phyloP scores from a whole-genome alignment of 2,329 filamentous ascomycete species.

The Botrytis deweyae region DNA sequence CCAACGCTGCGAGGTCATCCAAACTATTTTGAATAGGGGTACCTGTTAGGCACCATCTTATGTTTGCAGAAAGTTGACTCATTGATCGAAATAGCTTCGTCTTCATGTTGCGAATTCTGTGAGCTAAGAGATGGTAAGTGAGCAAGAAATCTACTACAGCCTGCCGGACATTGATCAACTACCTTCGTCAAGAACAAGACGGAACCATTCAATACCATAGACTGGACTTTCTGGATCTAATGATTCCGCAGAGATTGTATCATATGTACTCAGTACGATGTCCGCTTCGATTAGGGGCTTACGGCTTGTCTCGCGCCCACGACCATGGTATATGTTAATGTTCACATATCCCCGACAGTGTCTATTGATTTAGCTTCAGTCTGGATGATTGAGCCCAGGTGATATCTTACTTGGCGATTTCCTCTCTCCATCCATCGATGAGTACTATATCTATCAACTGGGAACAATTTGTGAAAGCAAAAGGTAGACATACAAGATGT shows the following conservation, averaged over 20 bases:
- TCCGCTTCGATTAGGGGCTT: constrained; percentile 40
- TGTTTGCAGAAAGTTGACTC: constrained; percentile 44
- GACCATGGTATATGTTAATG: constrained; percentile 43
- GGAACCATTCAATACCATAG: constrained; percentile 44
- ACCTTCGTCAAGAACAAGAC: constrained; percentile 49
- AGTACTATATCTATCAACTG: constrained; percentile 39
- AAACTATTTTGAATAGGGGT: constrained; percentile 39
- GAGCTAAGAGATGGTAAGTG: constrained; percentile 42
- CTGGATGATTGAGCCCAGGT: background rate
- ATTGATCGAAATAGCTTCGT: constrained; percentile 48
- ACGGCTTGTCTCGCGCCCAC: constrained; percentile 29
- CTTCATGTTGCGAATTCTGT: constrained; percentile 49
- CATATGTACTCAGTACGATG: constrained; percentile 50
- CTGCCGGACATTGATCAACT: background rate
- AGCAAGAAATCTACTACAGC: background rate
- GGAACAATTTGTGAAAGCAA: background rate
- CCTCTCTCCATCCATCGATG: constrained; percentile 44
- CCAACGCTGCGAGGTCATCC: constrained; percentile 37
- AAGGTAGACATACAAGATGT: constrained; percentile 41
- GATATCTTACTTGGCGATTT: constrained; percentile 42
- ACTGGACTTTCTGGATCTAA: constrained; percentile 33
- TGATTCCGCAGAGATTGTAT: constrained; percentile 45
- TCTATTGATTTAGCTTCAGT: constrained; percentile 29
- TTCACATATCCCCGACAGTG: constrained; percentile 39
- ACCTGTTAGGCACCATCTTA: constrained; percentile 40